phyloP scores from a whole-genome alignment of 2,329 filamentous ascomycete species.

The Escovopsis sp. region DNA sequence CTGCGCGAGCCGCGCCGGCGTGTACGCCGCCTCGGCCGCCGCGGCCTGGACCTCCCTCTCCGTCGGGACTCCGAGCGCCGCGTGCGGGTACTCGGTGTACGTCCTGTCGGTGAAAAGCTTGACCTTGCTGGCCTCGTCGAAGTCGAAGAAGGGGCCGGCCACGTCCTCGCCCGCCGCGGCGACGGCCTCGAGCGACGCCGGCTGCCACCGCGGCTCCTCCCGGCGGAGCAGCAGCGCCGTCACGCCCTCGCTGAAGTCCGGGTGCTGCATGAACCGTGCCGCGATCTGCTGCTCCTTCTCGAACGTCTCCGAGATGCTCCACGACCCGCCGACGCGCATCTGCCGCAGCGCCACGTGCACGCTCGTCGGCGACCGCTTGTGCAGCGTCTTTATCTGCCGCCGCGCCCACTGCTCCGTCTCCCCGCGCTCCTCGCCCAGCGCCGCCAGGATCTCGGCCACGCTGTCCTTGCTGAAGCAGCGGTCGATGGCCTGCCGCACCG shows the following conservation, averaged over 20 bases:
- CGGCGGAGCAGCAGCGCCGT: conserved; percentile 63
- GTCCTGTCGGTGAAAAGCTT: conserved; percentile 45
- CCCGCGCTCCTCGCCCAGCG: conserved; percentile 41
- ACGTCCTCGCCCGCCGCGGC: conserved; percentile 33
- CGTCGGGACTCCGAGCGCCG: conserved; percentile 53
- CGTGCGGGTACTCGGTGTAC: conserved; percentile 62
- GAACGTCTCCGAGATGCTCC: conserved; percentile 79
- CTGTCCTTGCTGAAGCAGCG: conserved; percentile 57
- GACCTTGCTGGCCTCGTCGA: conserved; percentile 32
- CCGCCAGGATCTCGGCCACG: conserved; percentile 54
- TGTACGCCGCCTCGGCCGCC: conserved; percentile 25
- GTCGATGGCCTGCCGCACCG: conserved; percentile 69
- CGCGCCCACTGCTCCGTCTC: conserved; percentile 58
- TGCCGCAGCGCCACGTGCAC: conserved; percentile 74
- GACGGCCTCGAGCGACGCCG: conserved; percentile 56
- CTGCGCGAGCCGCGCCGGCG: conserved; percentile 44
- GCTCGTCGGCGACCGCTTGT: conserved; percentile 68
- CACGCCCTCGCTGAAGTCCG: conserved; percentile 89
- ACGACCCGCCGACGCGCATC: conserved; percentile 59
- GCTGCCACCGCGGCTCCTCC: conserved; percentile 58
- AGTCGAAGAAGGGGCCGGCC: conserved; percentile 52
- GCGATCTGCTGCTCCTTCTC: conserved; percentile 75
- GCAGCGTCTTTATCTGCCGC: conserved; percentile 60
- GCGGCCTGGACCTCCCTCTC: conserved; percentile 44
- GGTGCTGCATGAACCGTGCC: conserved; percentile 74